Conservation (phyloP, 2,329 filamentous ascomycete species). For the Aspergillus sojae region DNA sequence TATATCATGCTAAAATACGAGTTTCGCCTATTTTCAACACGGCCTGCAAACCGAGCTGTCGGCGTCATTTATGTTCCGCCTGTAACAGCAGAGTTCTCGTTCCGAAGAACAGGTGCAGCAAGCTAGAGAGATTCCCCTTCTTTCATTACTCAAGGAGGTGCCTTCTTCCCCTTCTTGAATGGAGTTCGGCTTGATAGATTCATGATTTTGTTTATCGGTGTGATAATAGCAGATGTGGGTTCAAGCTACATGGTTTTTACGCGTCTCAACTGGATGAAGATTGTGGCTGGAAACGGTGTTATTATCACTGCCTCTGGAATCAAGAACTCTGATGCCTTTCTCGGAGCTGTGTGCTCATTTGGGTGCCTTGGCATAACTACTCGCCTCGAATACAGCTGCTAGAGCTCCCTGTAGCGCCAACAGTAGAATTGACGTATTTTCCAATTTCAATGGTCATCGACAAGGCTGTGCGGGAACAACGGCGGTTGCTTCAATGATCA, state of each 20-base stretch:
- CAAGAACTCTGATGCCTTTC: constrained; percentile 57
- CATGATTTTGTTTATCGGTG: no score
- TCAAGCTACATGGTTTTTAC: no score
- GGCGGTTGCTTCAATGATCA: constrained; percentile 76
- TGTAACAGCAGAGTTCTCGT: background rate
- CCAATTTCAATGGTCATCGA: background rate
- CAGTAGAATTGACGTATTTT: background rate
- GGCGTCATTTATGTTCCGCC: background rate
- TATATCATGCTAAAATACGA: background rate
- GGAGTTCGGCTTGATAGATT: no score
- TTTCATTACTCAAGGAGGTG: no score
- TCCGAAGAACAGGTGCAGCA: background rate
- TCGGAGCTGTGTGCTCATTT: constrained; percentile 59
- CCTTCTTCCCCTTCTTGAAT: no score
- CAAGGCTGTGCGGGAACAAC: constrained; percentile 56
- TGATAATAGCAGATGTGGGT: no score
- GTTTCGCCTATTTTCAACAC: background rate
- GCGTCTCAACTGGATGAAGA: constrained; percentile 59
- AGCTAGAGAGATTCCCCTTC: no score
- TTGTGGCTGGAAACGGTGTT: constrained; percentile 61
- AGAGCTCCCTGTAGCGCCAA: background rate
- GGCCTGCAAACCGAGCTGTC: background rate
- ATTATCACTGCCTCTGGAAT: constrained; percentile 49
- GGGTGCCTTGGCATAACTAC: constrained; percentile 64
- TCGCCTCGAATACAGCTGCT: constrained; percentile 60